A percentile compares a stretch with the other conserved stretches of the same genome.
These are phyloP conservation scores for Populus tremula DNA, from an alignment of 345 rosid species.

Conservation along the genomic window DNA sequence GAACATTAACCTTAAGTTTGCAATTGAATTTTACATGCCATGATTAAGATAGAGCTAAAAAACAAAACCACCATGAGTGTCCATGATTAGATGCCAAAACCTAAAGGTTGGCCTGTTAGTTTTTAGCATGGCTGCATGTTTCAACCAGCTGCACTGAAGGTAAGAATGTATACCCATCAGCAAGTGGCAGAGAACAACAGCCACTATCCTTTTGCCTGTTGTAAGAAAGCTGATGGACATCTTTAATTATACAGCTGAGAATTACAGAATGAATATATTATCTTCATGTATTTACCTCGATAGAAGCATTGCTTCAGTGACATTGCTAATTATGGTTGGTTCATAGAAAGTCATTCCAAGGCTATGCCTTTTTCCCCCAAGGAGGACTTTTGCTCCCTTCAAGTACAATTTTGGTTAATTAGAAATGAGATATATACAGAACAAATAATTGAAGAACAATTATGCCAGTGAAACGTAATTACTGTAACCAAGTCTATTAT, in stretches of 20 bases:
- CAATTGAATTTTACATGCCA: neutral
- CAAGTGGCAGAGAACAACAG: neutral
- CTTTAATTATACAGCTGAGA: neutral
- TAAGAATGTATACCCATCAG: neutral
- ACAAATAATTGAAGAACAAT: neutral
- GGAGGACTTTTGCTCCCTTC: slow-evolving; percentile 88
- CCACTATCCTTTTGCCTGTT: neutral
- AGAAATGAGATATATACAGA: neutral
- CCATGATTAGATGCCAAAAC: neutral
- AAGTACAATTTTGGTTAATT: slow-evolving; percentile 16
- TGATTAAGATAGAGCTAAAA: neutral
- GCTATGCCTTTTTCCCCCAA: slow-evolving; percentile 92
- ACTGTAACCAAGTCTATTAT: too few relatives aligned
- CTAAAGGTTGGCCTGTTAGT: neutral
- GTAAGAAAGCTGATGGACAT: neutral
- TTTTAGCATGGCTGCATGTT: neutral
- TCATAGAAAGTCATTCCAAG: slow-evolving; percentile 92
- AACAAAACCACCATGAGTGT: neutral
- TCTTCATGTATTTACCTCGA: slow-evolving; percentile 49
- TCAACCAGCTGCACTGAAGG: neutral
- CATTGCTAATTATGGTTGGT: slow-evolving; percentile 80
- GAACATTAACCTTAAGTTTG: neutral
- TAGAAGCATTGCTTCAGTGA: slow-evolving; percentile 61
- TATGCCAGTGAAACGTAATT: too few relatives aligned
- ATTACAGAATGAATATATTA: neutral